These are phyloP conservation scores for Adansonia gregorii DNA, from an alignment of 441 rosid genomes.

Conservation along the genomic window DNA sequence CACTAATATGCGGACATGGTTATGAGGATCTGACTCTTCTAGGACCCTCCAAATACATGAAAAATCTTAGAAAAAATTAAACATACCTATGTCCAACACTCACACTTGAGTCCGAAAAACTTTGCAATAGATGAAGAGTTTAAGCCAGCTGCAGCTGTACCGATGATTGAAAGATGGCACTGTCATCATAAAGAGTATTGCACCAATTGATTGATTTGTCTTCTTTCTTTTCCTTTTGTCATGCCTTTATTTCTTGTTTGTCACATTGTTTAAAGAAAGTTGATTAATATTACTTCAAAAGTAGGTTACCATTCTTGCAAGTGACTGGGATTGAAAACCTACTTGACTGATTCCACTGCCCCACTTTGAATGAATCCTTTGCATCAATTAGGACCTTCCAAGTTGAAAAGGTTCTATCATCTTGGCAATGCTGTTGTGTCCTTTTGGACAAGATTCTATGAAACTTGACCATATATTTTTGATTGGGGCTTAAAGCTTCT, in stretches of 20 bases:
- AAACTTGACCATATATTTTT: background rate
- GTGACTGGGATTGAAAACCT: constrained; percentile 23
- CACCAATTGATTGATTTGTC: constrained; percentile 15
- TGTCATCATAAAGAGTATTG: background rate
- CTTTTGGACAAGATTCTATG: background rate
- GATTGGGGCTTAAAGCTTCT: background rate
- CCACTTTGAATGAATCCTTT: constrained; percentile 12
- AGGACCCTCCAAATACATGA: too few species aligned
- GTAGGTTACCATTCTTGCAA: constrained; percentile 23
- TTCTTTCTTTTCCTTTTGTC: background rate
- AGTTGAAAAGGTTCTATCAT: background rate
- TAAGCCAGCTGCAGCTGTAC: background rate
- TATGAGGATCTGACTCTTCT: too few species aligned
- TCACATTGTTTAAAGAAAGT: constrained; percentile 23
- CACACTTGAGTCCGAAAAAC: too few species aligned
- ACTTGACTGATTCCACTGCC: constrained; percentile 11
- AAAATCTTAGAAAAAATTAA: too few species aligned
- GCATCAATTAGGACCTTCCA: constrained; percentile 17
- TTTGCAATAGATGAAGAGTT: background rate
- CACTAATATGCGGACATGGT: too few species aligned
- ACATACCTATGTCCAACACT: too few species aligned
- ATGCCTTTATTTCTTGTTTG: constrained; percentile 23
- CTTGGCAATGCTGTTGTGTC: background rate
- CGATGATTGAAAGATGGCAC: constrained; percentile 6
- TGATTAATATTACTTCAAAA: constrained; percentile 27